These are phyloP conservation scores for Dioszegia crocea DNA, from an alignment of 768 basidiomycete genomes.

Conservation along the genomic window DNA sequence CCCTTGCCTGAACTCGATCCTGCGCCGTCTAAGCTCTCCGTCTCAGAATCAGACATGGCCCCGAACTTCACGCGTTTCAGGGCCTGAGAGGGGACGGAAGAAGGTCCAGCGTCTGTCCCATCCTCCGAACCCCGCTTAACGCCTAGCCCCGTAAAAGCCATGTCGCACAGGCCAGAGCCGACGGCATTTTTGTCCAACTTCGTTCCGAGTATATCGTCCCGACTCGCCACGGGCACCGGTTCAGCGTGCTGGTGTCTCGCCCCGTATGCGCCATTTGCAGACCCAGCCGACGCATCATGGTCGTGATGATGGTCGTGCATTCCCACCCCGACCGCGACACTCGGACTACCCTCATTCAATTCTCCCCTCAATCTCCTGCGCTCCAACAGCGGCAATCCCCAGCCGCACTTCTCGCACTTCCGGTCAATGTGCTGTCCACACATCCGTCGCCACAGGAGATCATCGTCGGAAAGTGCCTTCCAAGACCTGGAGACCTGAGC, in stretches of 20 bases:
- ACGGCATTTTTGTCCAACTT: not conserved
- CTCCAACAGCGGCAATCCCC: constrained; percentile 90
- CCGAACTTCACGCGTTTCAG: constrained; percentile 1
- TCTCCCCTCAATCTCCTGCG: constrained; percentile 43
- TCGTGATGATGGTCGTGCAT: constrained; percentile 30
- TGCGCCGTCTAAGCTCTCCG: constrained; percentile 16
- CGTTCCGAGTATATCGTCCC: constrained; percentile 28
- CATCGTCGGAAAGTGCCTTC: constrained; percentile 87
- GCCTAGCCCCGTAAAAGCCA: not conserved
- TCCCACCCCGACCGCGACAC: constrained; percentile 27
- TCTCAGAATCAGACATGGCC: constrained; percentile 14
- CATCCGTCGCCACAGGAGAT: constrained; percentile 89
- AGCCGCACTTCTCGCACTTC: constrained; percentile 93
- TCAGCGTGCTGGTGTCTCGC: constrained; percentile 8
- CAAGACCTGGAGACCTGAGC: constrained; percentile 83
- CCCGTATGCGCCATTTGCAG: not conserved
- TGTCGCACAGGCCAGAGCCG: not conserved
- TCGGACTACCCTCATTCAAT: constrained; percentile 36
- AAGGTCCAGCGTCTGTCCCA: not conserved
- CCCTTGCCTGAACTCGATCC: not conserved
- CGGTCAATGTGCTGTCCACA: constrained; percentile 98
- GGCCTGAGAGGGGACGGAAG: not conserved
- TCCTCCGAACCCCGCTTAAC: constrained; percentile 3
- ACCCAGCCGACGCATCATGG: constrained; percentile 15
- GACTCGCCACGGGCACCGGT: constrained; percentile 28